Evolutionary conservation across 1,284 basidiomycete species (phyloP).

Genomic region (Apiotrichum mycotoxinovorans): DNA sequence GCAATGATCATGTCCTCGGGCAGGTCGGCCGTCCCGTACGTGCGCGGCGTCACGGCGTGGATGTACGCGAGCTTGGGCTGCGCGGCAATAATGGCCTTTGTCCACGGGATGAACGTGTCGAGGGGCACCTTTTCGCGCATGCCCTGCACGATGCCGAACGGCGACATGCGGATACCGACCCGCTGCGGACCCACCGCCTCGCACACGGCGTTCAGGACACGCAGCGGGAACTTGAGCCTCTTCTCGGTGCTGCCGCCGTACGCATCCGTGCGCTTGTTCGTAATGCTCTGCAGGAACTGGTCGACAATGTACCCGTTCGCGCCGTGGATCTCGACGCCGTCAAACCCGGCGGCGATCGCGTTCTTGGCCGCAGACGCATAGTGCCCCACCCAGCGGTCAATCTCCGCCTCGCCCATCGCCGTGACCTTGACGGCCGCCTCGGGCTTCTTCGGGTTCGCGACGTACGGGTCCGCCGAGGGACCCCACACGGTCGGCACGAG

Average conservation of each 20-base stretch:
- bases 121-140: constrained; percentile 52
- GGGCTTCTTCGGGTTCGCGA: constrained; percentile 4
- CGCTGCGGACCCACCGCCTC: constrained; percentile 56
- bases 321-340: constrained; percentile 59
- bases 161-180: constrained; percentile 57
- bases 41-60: constrained; percentile 53
- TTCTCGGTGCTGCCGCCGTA: constrained; percentile 62
- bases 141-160: constrained; percentile 55
- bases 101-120: constrained; percentile 38
- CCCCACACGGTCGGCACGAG: constrained; percentile 32
- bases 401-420: constrained; percentile 35
- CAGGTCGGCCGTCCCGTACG: constrained; percentile 19
- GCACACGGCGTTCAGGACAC: constrained; percentile 55
- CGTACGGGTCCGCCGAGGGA: constrained; percentile 7
- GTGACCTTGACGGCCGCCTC: neutral
- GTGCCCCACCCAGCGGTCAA: constrained; percentile 50
- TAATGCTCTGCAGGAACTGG: constrained; percentile 58
- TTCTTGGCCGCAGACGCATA: constrained; percentile 56
- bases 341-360: constrained; percentile 62
- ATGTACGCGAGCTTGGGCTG: constrained; percentile 59
- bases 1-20: constrained; percentile 7
- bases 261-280: constrained; percentile 60
- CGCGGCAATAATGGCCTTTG: constrained; percentile 40
- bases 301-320: constrained; percentile 47
- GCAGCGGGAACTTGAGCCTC: constrained; percentile 55